Evolutionary conservation across 1,139 yeast genomes (phyloP), one percentile per base, ranked within the genome.

Genomic region (Saccharomyces pastorianus): DNA sequence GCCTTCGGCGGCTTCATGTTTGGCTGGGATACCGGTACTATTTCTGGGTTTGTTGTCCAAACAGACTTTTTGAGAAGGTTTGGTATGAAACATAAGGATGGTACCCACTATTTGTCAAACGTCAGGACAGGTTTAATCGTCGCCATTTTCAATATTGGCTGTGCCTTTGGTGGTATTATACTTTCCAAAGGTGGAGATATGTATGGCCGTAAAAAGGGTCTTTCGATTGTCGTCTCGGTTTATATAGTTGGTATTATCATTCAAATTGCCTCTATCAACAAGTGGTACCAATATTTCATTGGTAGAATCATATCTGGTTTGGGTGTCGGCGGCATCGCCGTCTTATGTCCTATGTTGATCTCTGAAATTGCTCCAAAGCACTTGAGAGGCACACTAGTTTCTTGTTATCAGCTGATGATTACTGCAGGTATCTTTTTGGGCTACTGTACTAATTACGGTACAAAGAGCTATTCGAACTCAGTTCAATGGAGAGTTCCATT

Each of bases 11-110:
- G 88, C 67, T 76, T 82, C 64, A 80, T 83, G 58, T 84, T 77
- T 64, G 89, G 89, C 60, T 84, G 83, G 78, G 89, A 84, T 72
- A 84, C 89, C 31, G 89, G 89, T 72, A 82, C 88, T 63, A 84
- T 84, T 67, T 79, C 85, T 28, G 95, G 93, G 65, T 82, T 85
- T 62, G 77, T 85, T 67, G 83, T 83, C 66, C 83, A 84, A 88
- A 70, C 77, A 5, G 81, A 81, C 61, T 88, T 83, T 65, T 72
- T 70, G 54, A 64, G 65, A 41, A 74, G 78, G 59, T 78, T 78
- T 65, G 81, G 81, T 63, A 78, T 84, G 26, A 78, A 79, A 59
- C 69, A 81, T 53, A 29, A 61, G 14, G 56, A 62, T 4, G 75
- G 76, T 51, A 66, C 56, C 13, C 60, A 64, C 49, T 71, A 72